phyloP scores from a whole-genome alignment of 306 rosid species.

The Cucurbita argyrosperma region DNA sequence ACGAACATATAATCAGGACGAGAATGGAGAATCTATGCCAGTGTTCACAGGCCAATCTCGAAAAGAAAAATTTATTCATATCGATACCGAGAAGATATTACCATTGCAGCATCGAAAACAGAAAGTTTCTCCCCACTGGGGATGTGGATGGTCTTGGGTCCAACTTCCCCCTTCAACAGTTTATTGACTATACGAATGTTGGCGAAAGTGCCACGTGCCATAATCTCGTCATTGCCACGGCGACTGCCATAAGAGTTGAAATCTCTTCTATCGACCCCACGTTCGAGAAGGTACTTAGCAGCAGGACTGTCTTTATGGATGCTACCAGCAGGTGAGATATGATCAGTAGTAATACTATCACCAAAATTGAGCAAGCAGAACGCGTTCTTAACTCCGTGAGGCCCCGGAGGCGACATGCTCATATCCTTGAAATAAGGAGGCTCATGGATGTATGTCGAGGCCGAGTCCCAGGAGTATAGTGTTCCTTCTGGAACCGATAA shows the following conservation, averaged over 20 bases:
- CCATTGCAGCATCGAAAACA: constrained; percentile 79
- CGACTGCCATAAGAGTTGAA: constrained; percentile 98
- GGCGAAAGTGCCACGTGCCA: constrained; percentile 94
- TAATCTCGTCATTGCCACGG: constrained; percentile 87
- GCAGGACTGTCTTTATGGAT: constrained; percentile 93
- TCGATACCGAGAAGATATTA: constrained; percentile 7
- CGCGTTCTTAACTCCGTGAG: constrained; percentile 69
- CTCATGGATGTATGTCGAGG: constrained; percentile 78
- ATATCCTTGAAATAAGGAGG: constrained; percentile 80
- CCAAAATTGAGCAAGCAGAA: constrained; percentile 93
- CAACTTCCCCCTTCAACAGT: constrained; percentile 84
- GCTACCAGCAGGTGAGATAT: constrained; percentile 99
- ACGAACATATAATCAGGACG: not conserved
- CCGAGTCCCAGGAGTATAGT: constrained; percentile 79
- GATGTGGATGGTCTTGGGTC: constrained; percentile 78
- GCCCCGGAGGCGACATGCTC: constrained; percentile 94
- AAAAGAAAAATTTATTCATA: not conserved
- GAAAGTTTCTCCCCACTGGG: constrained; percentile 81
- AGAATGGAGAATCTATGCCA: not conserved
- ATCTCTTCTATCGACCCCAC: constrained; percentile 81
- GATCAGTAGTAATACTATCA: constrained; percentile 94
- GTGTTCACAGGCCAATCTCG: not conserved
- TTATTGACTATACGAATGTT: constrained; percentile 87
- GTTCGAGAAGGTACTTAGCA: constrained; percentile 76
- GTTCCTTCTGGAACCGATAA: constrained; percentile 75